Percentiles rank a stretch among this genome's conserved stretches.
phyloP scores from a whole-genome alignment of 2,329 filamentous ascomycete genomes.

The Dichotomopilus funicola region DNA sequence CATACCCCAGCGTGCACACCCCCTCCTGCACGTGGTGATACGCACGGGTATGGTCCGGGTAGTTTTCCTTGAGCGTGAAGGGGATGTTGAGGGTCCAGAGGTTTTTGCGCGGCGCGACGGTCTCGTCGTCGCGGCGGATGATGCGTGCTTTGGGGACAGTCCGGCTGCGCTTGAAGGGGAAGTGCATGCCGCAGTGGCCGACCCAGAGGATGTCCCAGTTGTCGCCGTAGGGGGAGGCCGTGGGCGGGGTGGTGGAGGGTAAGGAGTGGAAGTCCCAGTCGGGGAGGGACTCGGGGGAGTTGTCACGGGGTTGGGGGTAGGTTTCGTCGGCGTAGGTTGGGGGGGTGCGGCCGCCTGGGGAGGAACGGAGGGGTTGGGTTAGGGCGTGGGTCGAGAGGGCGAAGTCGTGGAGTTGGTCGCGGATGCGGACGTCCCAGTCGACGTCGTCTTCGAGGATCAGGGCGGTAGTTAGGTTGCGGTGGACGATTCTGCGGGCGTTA shows the following conservation, averaged over 20 bases:
- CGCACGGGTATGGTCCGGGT: constrained; percentile 36
- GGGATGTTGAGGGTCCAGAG: constrained; percentile 29
- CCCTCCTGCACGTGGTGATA: constrained; percentile 35
- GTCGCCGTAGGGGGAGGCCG: constrained; percentile 41
- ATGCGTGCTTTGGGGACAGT: constrained; percentile 28
- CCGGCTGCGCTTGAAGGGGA: constrained; percentile 20
- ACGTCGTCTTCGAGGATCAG: constrained; percentile 43
- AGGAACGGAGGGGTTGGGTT: constrained; percentile 23
- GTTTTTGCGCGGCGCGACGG: constrained; percentile 29
- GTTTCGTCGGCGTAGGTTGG: constrained; percentile 24
- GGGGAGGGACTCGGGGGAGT: constrained; percentile 6
- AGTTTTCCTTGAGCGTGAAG: constrained; percentile 29
- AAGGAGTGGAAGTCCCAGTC: constrained; percentile 19
- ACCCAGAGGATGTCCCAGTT: constrained; percentile 47
- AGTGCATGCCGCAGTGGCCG: constrained; percentile 37
- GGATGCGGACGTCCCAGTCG: constrained; percentile 43
- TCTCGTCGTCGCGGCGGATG: constrained; percentile 28
- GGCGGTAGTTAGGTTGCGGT: constrained; percentile 32
- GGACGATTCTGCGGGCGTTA: constrained; percentile 29
- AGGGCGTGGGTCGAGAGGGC: constrained; percentile 22
- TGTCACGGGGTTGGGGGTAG: constrained; percentile 18
- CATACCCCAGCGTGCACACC: constrained; percentile 38
- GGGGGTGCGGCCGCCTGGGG: neutral
- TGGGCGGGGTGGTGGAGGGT: constrained; percentile 16
- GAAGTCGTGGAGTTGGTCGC: constrained; percentile 33